Evolutionary conservation across 805 yeast species (phyloP).

Genomic region (Metschnikowia kofuensis): DNA sequence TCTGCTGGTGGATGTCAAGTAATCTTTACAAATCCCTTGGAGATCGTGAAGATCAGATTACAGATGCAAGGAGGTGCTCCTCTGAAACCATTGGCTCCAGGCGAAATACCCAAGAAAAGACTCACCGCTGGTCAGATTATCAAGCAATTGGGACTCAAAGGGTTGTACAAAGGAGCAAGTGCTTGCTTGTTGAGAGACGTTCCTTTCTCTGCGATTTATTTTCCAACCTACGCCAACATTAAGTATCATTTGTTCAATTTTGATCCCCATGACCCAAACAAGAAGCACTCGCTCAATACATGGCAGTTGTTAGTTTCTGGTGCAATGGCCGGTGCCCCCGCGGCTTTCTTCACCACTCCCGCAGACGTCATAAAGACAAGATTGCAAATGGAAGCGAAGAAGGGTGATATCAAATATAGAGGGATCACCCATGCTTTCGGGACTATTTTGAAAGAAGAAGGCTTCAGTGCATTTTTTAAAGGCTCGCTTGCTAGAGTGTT

Average conservation of each 20-base stretch:
- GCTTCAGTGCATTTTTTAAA: slow-evolving; percentile 82
- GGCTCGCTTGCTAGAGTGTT: slow-evolving; percentile 95
- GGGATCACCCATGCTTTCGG: slow-evolving; percentile 77
- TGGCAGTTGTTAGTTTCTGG: slow-evolving; percentile 87
- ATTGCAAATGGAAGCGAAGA: slow-evolving; percentile 77
- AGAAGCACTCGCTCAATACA: slow-evolving; percentile 60
- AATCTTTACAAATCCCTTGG: slow-evolving; percentile 91
- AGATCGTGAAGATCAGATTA: slow-evolving; percentile 89
- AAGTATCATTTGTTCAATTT: slow-evolving; percentile 78
- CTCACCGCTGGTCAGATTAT: slow-evolving; percentile 69
- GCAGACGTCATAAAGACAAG: slow-evolving; percentile 96
- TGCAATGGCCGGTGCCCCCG: slow-evolving; percentile 96
- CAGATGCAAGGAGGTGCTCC: slow-evolving; percentile 82
- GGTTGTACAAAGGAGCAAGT: slow-evolving; percentile 85
- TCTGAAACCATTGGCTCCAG: slow-evolving; percentile 19
- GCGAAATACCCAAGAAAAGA: slow-evolving; percentile 42
- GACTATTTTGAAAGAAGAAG: slow-evolving; percentile 78
- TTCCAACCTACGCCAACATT: slow-evolving; percentile 94
- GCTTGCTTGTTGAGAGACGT: slow-evolving; percentile 95
- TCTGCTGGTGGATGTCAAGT: slow-evolving; percentile 97
- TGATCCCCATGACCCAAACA: slow-evolving; percentile 66
- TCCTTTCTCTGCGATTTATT: slow-evolving; percentile 94
- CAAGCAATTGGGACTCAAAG: slow-evolving; percentile 73
- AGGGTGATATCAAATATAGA: slow-evolving; percentile 72
- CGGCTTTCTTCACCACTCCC: slow-evolving; percentile 95